Conservation (phyloP, 106 monocot species). For the Apostasia shenzhenica region DNA sequence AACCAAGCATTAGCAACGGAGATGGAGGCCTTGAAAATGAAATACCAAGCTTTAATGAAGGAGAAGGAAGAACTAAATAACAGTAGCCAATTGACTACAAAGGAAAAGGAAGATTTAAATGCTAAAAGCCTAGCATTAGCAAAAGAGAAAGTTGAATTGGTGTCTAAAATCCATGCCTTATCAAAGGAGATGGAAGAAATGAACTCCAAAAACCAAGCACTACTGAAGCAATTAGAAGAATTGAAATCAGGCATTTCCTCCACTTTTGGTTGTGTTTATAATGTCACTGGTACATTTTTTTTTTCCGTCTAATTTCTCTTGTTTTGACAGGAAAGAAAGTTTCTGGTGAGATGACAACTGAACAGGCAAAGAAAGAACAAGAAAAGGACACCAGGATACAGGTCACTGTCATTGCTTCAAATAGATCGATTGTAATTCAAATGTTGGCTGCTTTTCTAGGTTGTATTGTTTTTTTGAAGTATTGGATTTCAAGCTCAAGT, state of each 20-base stretch:
- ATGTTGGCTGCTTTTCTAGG: background rate
- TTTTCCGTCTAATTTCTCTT: slow-evolving; percentile 9
- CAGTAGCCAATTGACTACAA: slow-evolving; percentile 1
- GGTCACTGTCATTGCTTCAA: slow-evolving; percentile 20
- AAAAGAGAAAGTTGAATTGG: slow-evolving; percentile 49
- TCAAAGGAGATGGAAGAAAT: slow-evolving; percentile 69
- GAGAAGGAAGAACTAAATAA: slow-evolving; percentile 42
- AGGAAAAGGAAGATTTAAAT: slow-evolving; percentile 18
- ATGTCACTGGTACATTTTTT: background rate
- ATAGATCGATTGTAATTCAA: background rate
- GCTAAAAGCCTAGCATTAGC: slow-evolving; percentile 26
- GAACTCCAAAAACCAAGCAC: slow-evolving; percentile 55
- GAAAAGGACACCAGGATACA: slow-evolving; percentile 91
- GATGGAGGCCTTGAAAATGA: slow-evolving; percentile 59
- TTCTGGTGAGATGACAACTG: slow-evolving; percentile 33
- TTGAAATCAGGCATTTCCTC: slow-evolving; percentile 55
- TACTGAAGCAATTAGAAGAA: slow-evolving; percentile 77
- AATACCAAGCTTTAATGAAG: slow-evolving; percentile 35
- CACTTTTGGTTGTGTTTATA: background rate
- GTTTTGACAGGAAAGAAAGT: slow-evolving; percentile 42
- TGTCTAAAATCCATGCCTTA: slow-evolving; percentile 14
- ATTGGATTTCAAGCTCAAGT: background rate
- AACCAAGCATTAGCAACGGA: slow-evolving; percentile 62
- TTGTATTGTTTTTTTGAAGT: background rate
- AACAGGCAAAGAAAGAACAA: slow-evolving; percentile 61